Conservation (phyloP, 1,139 yeast species). For the Hansenula sp. region DNA sequence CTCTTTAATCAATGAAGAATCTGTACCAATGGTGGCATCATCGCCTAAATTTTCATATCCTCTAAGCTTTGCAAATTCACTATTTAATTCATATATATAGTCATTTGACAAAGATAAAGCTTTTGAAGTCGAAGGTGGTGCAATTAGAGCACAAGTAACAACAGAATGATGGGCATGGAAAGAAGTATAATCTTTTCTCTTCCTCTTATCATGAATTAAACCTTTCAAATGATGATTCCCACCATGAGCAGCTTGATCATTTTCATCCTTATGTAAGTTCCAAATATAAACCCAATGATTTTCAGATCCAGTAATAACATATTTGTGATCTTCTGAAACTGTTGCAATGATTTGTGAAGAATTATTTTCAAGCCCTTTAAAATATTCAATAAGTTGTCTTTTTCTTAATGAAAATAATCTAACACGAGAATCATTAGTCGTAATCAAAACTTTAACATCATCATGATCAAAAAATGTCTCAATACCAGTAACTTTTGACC, state of each 20-base stretch:
- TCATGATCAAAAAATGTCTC: conserved; percentile 28
- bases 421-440: conserved; percentile 80
- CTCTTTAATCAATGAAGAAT: conserved; percentile 14
- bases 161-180: conserved; percentile 76
- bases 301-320: conserved; percentile 57
- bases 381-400: conserved; percentile 56
- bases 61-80: conserved; percentile 23
- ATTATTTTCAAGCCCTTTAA: conserved; percentile 69
- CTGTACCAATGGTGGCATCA: conserved; percentile 3
- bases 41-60: conserved; percentile 1
- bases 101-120: conserved; percentile 72
- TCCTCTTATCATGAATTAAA: conserved; percentile 16
- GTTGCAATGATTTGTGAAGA: conserved; percentile 71
- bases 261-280: conserved; percentile 31
- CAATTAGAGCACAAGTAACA: conserved; percentile 74
- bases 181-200: conserved; percentile 45
- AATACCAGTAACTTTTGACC: conserved; percentile 52
- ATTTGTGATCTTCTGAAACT: conserved; percentile 49
- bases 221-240: conserved; percentile 28
- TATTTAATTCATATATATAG: conserved; percentile 62
- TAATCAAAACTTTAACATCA: conserved; percentile 38
- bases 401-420: conserved; percentile 59
- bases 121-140: conserved; percentile 68
- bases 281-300: conserved; percentile 73
- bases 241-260: conserved; percentile 22